Conservation (phyloP, 2,329 filamentous ascomycete genomes). For the Nemania sp. region DNA sequence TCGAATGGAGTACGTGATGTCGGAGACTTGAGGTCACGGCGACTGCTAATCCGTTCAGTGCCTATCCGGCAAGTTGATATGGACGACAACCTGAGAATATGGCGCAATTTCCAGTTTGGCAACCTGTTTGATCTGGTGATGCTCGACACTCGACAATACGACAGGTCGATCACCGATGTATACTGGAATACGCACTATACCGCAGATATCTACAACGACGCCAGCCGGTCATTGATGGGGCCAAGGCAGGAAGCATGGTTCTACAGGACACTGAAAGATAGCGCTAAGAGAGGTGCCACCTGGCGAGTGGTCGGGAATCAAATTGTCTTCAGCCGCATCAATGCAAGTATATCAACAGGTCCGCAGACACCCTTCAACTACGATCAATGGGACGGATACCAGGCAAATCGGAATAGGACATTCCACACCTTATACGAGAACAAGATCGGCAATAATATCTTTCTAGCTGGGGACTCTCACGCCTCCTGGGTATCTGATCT, state of each 20-base stretch:
- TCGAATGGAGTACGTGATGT: constrained; percentile 63
- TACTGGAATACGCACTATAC: constrained; percentile 68
- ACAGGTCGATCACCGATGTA: constrained; percentile 66
- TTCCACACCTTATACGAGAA: constrained; percentile 63
- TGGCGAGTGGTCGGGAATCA: constrained; percentile 76
- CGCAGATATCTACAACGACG: constrained; percentile 57
- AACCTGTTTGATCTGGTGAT: constrained; percentile 69
- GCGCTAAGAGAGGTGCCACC: constrained; percentile 62
- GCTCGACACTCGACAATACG: constrained; percentile 71
- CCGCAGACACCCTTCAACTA: constrained; percentile 52
- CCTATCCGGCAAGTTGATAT: constrained; percentile 63
- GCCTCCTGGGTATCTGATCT: constrained; percentile 60
- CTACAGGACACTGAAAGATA: constrained; percentile 61
- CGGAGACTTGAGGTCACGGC: constrained; percentile 24
- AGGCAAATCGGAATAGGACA: constrained; percentile 65
- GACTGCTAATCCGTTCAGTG: constrained; percentile 38
- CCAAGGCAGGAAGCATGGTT: constrained; percentile 75
- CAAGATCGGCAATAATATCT: constrained; percentile 67
- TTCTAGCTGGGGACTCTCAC: constrained; percentile 66
- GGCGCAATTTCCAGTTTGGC: constrained; percentile 68
- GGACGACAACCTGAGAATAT: constrained; percentile 71
- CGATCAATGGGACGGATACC: constrained; percentile 53
- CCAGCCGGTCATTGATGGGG: constrained; percentile 72
- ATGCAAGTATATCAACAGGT: constrained; percentile 39
- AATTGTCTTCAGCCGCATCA: constrained; percentile 60